Evolutionary conservation across 148 eudicot species (phyloP).

Genomic region (Amaranthus palmeri): DNA sequence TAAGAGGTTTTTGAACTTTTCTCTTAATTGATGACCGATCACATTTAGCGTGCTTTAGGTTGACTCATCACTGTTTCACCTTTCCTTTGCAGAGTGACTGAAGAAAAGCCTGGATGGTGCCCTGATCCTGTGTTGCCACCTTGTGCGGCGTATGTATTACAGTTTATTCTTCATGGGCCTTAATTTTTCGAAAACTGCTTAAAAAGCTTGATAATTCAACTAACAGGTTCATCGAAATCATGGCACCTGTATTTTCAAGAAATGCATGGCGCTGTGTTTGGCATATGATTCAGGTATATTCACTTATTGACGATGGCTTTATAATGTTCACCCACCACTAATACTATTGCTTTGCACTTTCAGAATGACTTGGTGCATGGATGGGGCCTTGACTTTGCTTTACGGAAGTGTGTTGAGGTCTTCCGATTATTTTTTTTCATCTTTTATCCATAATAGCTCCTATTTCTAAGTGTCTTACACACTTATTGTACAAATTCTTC

Average conservation of each 20-base stretch:
- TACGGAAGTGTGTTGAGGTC: conserved; percentile 81
- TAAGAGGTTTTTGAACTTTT: conserved; percentile 25
- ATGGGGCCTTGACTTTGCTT: conserved; percentile 94
- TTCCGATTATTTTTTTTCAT: not conserved
- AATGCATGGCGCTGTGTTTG: conserved; percentile 95
- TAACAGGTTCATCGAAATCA: conserved; percentile 85
- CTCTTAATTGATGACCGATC: not conserved
- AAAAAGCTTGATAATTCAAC: not conserved
- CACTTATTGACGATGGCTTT: not conserved
- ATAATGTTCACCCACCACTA: not conserved
- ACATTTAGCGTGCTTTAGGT: not conserved
- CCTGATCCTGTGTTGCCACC: conserved; percentile 73
- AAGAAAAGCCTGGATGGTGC: conserved; percentile 85
- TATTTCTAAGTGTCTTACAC: not conserved
- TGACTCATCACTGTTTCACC: not conserved
- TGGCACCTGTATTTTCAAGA: conserved; percentile 91
- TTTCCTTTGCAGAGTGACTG: conserved; percentile 43
- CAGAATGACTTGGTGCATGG: conserved; percentile 94
- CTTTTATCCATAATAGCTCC: not conserved
- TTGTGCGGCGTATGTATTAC: conserved; percentile 79
- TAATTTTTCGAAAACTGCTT: not conserved
- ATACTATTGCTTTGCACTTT: not conserved
- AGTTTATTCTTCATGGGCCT: not conserved
- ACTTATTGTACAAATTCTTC: not conserved
- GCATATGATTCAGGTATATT: conserved; percentile 84